These are phyloP conservation scores for Flaveria ramosissima DNA, from an alignment of 129 eudicot species.

Conservation along the genomic window DNA sequence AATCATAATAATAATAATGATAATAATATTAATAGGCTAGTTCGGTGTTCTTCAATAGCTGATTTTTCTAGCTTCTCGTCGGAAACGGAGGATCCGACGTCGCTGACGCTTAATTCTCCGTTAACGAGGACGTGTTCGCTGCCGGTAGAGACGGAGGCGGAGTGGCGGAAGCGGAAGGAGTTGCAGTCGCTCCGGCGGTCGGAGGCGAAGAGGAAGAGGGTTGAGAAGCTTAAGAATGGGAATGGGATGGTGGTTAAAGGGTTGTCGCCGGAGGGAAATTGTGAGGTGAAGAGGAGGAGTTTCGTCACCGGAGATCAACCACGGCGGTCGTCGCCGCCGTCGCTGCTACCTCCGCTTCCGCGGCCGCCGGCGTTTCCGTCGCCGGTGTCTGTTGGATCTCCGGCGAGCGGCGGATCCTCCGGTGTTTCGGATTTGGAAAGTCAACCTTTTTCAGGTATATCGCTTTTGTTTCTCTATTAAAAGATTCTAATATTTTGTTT, in stretches of 20 bases:
- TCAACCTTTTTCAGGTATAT: constrained; percentile 48
- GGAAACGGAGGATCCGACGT: constrained; percentile 23
- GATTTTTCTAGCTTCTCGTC: constrained; percentile 26
- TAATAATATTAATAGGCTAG: constrained; percentile 15
- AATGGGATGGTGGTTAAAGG: background rate
- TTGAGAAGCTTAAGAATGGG: constrained; percentile 46
- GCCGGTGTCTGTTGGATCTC: constrained; percentile 47
- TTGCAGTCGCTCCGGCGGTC: constrained; percentile 48
- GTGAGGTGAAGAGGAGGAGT: constrained; percentile 5
- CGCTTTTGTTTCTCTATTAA: too few species aligned
- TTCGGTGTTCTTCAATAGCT: constrained; percentile 47
- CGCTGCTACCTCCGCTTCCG: constrained; percentile 27
- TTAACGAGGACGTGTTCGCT: constrained; percentile 52
- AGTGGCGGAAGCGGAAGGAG: constrained; percentile 60
- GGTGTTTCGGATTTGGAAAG: constrained; percentile 45
- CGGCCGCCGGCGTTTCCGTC: constrained; percentile 23
- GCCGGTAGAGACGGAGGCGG: constrained; percentile 61
- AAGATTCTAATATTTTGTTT: too few species aligned
- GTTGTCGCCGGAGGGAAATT: constrained; percentile 18
- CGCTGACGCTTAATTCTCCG: constrained; percentile 27
- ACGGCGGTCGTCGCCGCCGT: background rate
- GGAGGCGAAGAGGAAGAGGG: constrained; percentile 61
- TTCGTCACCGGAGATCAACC: constrained; percentile 12
- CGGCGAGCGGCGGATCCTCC: constrained; percentile 51
- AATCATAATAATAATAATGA: background rate